These are phyloP conservation scores for Cutaneotrichosporon cyanovorans DNA, from an alignment of 1,284 basidiomycete species.

Conservation along the genomic window DNA sequence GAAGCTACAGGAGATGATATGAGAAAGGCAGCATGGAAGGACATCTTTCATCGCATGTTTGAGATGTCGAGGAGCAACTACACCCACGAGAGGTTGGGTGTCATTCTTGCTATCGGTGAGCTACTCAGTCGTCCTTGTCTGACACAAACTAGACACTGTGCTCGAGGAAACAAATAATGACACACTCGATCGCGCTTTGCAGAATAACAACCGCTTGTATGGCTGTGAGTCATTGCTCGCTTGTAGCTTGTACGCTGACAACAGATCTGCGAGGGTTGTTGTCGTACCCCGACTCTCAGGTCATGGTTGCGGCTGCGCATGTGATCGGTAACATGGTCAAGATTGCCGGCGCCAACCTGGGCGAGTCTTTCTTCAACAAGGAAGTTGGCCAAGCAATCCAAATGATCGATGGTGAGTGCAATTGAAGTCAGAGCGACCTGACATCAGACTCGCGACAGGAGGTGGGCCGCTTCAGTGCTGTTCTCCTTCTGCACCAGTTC, in stretches of 20 bases:
- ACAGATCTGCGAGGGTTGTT: slow-evolving; percentile 41
- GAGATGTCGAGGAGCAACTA: slow-evolving; percentile 48
- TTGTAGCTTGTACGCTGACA: neutral
- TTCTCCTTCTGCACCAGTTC: slow-evolving; percentile 79
- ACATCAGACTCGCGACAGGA: slow-evolving; percentile 40
- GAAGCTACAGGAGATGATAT: slow-evolving; percentile 43
- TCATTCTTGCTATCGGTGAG: slow-evolving; percentile 48
- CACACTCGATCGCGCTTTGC: slow-evolving; percentile 39
- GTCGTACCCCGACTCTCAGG: slow-evolving; percentile 41
- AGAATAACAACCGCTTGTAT: slow-evolving; percentile 41
- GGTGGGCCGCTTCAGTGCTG: slow-evolving; percentile 42
- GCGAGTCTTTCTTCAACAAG: slow-evolving; percentile 43
- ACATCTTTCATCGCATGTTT: slow-evolving; percentile 48
- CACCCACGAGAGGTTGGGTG: slow-evolving; percentile 47
- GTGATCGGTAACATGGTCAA: slow-evolving; percentile 44
- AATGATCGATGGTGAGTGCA: slow-evolving; percentile 38
- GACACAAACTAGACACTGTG: slow-evolving; percentile 27
- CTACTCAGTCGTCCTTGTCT: neutral
- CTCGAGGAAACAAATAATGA: slow-evolving; percentile 40
- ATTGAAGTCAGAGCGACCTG: neutral
- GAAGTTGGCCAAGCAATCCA: slow-evolving; percentile 43
- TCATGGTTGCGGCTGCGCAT: slow-evolving; percentile 44
- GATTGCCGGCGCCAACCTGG: slow-evolving; percentile 39
- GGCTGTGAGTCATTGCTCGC: slow-evolving; percentile 31
- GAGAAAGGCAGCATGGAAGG: slow-evolving; percentile 43